Evolutionary conservation across 2,329 filamentous ascomycete species (phyloP).

Genomic region (Apiospora saccharicola): DNA sequence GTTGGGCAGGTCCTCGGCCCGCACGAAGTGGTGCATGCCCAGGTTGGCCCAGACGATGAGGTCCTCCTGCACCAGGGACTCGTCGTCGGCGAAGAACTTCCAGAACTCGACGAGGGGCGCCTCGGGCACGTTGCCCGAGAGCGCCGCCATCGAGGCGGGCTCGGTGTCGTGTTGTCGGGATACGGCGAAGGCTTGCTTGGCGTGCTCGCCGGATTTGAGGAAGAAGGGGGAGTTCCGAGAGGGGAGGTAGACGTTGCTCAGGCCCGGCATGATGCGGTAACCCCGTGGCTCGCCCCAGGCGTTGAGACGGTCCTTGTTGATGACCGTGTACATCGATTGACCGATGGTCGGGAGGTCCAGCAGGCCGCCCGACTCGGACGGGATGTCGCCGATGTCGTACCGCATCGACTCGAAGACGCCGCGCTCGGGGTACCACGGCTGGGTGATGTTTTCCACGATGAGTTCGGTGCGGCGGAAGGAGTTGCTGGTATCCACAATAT

Average conservation of each 20-base stretch:
- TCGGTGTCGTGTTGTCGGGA: slow-evolving; percentile 53
- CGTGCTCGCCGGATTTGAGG: slow-evolving; percentile 41
- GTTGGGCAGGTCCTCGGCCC: slow-evolving; percentile 44
- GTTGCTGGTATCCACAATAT: slow-evolving; percentile 32
- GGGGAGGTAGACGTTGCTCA: slow-evolving; percentile 42
- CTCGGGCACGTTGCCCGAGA: slow-evolving; percentile 36
- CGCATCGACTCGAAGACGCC: slow-evolving; percentile 32
- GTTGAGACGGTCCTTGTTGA: slow-evolving; percentile 44
- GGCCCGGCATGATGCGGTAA: slow-evolving; percentile 47
- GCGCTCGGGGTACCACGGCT: slow-evolving; percentile 40
- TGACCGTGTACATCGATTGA: slow-evolving; percentile 46
- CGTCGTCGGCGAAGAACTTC: slow-evolving; percentile 49
- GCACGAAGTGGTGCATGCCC: slow-evolving; percentile 56
- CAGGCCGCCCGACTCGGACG: slow-evolving; percentile 35
- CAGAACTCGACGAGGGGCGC: slow-evolving; percentile 50
- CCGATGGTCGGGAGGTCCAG: slow-evolving; percentile 41
- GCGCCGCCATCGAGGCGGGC: slow-evolving; percentile 41
- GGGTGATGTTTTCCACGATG: slow-evolving; percentile 31
- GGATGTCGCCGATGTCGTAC: slow-evolving; percentile 37
- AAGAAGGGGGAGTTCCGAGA: slow-evolving; percentile 43
- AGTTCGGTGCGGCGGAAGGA: slow-evolving; percentile 35
- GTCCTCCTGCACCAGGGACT: slow-evolving; percentile 48
- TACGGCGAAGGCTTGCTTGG: slow-evolving; percentile 47
- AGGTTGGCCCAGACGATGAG: slow-evolving; percentile 57
- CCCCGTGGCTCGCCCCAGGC: slow-evolving; percentile 48